Conservation (phyloP, 805 yeast species). For the Teunomyces pallodes region DNA sequence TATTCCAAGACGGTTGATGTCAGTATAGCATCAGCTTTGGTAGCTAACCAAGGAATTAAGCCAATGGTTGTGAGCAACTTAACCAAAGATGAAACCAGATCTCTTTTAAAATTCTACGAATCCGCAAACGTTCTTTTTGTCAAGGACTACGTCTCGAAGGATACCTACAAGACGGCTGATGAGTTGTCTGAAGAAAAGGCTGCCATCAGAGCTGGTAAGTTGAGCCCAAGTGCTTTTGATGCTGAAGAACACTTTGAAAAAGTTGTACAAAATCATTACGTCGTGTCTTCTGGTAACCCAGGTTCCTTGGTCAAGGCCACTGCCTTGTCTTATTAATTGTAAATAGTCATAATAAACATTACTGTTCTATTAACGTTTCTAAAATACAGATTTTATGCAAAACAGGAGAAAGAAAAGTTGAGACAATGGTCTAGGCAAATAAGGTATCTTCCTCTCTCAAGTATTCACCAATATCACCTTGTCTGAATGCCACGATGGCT, state of each 20-base stretch:
- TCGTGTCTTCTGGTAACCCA: slow-evolving; percentile 42
- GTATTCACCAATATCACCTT: slow-evolving; percentile 96
- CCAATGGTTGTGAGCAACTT: slow-evolving; percentile 25
- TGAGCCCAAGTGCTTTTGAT: slow-evolving; percentile 12
- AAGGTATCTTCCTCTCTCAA: slow-evolving; percentile 96
- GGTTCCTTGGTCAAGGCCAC: slow-evolving; percentile 32
- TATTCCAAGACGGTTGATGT: slow-evolving; percentile 58
- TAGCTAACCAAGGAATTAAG: slow-evolving; percentile 31
- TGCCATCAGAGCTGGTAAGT: slow-evolving; percentile 12
- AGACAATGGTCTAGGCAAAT: slow-evolving; percentile 55
- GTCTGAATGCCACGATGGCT: slow-evolving; percentile 92
- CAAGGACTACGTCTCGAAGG: slow-evolving; percentile 32
- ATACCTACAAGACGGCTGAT: slow-evolving; percentile 12
- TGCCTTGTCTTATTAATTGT: slow-evolving; percentile 15
- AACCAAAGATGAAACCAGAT: slow-evolving; percentile 28
- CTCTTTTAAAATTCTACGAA: slow-evolving; percentile 31
- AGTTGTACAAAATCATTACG: slow-evolving; percentile 27
- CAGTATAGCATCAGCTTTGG: slow-evolving; percentile 49
- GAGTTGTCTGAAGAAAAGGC: slow-evolving; percentile 13
- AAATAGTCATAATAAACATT: slow-evolving; percentile 2
- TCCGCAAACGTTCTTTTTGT: slow-evolving; percentile 31
- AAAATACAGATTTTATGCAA: slow-evolving; percentile 2
- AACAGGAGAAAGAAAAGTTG: background rate
- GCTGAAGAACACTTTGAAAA: slow-evolving; percentile 27
- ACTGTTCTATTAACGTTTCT: slow-evolving; percentile 1